Evolutionary conservation across 1,139 yeast genomes (phyloP).

Genomic region (Diutina pseudorugosa): DNA sequence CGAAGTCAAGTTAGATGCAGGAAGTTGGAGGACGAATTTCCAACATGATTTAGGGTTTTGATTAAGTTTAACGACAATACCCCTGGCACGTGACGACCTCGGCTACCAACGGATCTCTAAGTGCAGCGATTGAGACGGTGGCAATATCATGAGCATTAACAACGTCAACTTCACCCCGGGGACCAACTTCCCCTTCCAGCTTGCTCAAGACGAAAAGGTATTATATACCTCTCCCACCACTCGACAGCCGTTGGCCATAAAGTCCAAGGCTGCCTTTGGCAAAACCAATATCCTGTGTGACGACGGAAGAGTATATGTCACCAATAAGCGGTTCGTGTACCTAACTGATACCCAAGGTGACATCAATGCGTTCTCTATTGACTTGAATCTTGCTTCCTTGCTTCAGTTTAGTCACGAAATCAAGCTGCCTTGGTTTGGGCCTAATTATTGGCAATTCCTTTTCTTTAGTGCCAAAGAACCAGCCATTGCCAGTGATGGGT

Average conservation of each 20-base stretch:
- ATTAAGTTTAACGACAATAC: too few species aligned
- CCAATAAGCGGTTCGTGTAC: constrained; percentile 23
- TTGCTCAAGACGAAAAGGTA: not conserved
- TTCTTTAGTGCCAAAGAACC: constrained; percentile 22
- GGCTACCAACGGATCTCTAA: not conserved
- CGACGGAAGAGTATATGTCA: constrained; percentile 25
- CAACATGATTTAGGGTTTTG: too few species aligned
- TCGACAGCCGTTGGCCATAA: not conserved
- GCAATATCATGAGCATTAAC: not conserved
- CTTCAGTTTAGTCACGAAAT: constrained; percentile 22
- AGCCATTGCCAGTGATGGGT: constrained; percentile 28
- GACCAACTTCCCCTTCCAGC: not conserved
- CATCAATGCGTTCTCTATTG: constrained; percentile 22
- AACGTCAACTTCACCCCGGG: not conserved
- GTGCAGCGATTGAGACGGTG: not conserved
- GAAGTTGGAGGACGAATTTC: too few species aligned
- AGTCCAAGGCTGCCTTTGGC: not conserved
- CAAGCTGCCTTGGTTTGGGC: constrained; percentile 44
- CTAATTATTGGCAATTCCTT: constrained; percentile 36
- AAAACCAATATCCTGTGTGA: constrained; percentile 2
- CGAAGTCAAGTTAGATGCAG: too few species aligned
- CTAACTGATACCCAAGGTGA: constrained; percentile 28
- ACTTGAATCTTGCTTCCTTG: constrained; percentile 12
- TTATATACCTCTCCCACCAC: not conserved
- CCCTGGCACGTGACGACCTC: not conserved